phyloP scores from a whole-genome alignment of 2,329 filamentous ascomycete genomes.

The Paraphaeosphaeria minitans region DNA sequence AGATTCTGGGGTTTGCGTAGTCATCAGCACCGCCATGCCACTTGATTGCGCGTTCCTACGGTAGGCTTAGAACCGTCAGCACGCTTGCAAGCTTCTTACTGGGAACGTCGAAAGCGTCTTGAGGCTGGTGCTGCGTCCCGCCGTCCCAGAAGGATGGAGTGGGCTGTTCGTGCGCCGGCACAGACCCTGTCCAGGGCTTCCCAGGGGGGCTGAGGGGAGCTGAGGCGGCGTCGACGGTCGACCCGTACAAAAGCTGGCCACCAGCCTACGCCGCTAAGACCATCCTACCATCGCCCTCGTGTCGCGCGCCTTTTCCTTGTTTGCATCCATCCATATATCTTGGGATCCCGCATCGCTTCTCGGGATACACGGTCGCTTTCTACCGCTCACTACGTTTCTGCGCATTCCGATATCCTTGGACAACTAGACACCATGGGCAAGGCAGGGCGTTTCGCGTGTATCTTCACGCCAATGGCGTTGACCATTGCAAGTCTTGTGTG shows the following conservation, averaged over 20 bases:
- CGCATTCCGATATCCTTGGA: neutral
- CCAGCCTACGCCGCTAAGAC: conserved; percentile 1
- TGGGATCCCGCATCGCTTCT: neutral
- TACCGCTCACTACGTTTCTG: conserved; percentile 3
- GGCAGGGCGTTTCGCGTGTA: conserved; percentile 81
- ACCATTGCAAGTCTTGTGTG: conserved; percentile 78
- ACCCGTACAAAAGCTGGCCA: conserved; percentile 8
- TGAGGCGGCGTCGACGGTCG: conserved; percentile 9
- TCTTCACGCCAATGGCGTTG: conserved; percentile 82
- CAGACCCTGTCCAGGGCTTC: conserved; percentile 1
- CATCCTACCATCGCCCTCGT: conserved; percentile 3
- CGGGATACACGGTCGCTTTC: conserved; percentile 4
- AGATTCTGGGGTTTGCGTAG: neutral
- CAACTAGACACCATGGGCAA: conserved; percentile 64
- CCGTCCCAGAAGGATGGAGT: neutral
- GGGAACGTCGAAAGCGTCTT: conserved; percentile 5
- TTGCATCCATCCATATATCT: conserved; percentile 2
- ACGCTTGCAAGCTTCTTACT: neutral
- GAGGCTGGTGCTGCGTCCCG: conserved; percentile 18
- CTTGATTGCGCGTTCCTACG: neutral
- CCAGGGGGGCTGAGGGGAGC: conserved; percentile 7
- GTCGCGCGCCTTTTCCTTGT: conserved; percentile 3
- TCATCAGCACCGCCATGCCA: conserved; percentile 12
- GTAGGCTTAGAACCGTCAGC: conserved; percentile 12
- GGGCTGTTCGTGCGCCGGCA: conserved; percentile 4